phyloP scores from a whole-genome alignment of 805 yeast species.

The Ogataea henricii region DNA sequence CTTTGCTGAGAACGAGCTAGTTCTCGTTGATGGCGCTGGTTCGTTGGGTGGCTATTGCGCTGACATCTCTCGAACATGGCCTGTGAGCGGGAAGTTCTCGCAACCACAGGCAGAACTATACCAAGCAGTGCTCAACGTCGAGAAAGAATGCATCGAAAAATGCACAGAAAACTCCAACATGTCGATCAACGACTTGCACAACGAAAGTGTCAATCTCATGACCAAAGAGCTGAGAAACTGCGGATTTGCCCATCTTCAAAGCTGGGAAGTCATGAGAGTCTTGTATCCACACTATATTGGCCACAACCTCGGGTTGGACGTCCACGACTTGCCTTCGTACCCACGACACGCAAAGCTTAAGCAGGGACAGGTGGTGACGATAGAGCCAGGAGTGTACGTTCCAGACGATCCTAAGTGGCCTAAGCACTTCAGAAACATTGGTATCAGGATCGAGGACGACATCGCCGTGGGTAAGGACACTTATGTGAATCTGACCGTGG shows the following conservation, averaged over 20 bases:
- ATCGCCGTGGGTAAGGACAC: slow-evolving; percentile 70
- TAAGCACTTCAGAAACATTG: slow-evolving; percentile 78
- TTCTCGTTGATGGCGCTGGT: slow-evolving; percentile 95
- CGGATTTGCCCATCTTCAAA: slow-evolving; percentile 60
- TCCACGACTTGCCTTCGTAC: slow-evolving; percentile 74
- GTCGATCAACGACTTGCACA: slow-evolving; percentile 76
- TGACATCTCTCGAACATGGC: slow-evolving; percentile 97
- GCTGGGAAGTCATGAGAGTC: slow-evolving; percentile 53
- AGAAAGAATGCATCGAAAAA: slow-evolving; percentile 70
- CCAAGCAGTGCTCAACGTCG: slow-evolving; percentile 83
- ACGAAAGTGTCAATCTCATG: slow-evolving; percentile 59
- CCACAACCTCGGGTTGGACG: slow-evolving; percentile 91
- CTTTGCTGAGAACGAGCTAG: slow-evolving; percentile 69
- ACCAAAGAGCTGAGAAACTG: slow-evolving; percentile 66
- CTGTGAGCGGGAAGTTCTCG: slow-evolving; percentile 72
- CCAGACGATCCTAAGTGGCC: slow-evolving; percentile 79
- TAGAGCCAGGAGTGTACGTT: slow-evolving; percentile 94
- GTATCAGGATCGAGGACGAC: slow-evolving; percentile 94
- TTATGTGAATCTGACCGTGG: slow-evolving; percentile 65
- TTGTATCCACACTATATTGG: slow-evolving; percentile 95
- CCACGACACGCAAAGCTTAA: slow-evolving; percentile 56
- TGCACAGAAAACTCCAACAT: slow-evolving; percentile 56
- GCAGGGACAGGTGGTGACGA: slow-evolving; percentile 82
- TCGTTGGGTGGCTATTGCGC: slow-evolving; percentile 91
- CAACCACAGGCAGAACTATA: slow-evolving; percentile 83